Evolutionary conservation across 768 basidiomycete species (phyloP).

Genomic region (Lactifluus hygrophoroides): DNA sequence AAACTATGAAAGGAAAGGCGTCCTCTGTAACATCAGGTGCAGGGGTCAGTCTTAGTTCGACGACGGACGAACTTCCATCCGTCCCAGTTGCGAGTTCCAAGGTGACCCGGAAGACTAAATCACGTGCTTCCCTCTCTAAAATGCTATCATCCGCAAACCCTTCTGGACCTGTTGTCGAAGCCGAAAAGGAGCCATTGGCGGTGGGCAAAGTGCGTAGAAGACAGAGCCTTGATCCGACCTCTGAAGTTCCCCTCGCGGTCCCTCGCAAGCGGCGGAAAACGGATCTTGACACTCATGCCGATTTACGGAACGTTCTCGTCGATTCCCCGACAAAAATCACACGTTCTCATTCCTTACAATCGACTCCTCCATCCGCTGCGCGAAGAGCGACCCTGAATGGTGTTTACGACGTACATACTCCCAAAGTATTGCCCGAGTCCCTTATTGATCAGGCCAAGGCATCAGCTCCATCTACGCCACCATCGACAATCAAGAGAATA

Average conservation of each 20-base stretch:
- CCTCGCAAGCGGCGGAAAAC: slow-evolving; percentile 21
- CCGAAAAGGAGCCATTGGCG: neutral
- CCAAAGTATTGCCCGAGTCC: neutral
- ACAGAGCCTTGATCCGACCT: slow-evolving; percentile 3
- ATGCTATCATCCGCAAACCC: neutral
- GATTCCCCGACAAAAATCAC: neutral
- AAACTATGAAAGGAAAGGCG: slow-evolving; percentile 11
- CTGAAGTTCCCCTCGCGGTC: slow-evolving; percentile 2
- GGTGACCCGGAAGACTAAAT: slow-evolving; percentile 2
- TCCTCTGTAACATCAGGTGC: neutral
- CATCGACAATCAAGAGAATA: slow-evolving; percentile 49
- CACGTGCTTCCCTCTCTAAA: neutral
- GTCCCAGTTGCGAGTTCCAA: neutral
- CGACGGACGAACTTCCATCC: neutral
- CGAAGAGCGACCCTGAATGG: slow-evolving; percentile 6
- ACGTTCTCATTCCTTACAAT: neutral
- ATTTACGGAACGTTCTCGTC: neutral
- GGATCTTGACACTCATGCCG: neutral
- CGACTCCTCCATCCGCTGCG: neutral
- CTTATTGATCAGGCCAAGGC: neutral
- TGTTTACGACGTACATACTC: neutral
- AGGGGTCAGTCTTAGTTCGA: neutral
- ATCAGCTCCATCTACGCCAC: slow-evolving; percentile 13
- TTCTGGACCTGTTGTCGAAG: slow-evolving; percentile 5
- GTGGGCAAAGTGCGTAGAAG: slow-evolving; percentile 2